Base-by-base conservation (phyloP, 805 yeast species). In the Lachancea mirantina region DNA sequence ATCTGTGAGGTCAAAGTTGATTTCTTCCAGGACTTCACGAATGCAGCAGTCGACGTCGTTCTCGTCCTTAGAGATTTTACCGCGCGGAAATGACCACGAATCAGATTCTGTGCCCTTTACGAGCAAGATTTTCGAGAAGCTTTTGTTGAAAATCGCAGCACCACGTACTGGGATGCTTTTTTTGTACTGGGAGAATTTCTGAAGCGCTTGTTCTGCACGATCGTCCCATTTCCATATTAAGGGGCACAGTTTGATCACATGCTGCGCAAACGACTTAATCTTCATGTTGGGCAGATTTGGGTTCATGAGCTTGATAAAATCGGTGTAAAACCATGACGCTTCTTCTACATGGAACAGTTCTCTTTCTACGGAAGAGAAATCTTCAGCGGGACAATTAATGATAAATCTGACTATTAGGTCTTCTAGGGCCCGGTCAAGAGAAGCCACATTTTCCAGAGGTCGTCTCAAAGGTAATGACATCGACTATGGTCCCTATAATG, bases 321-420 rank as follows among this genome's bases (percentile, higher is more conserved):
- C 99, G 30, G 81, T 72, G 59, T 88, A 92, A 53, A 83, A 92
- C 98, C 98, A 92, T 46, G 87, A 96, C 2, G 98, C 98, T 58
- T 92, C 97, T 64, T 92, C 99, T 25, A 92, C 78, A 55, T 88
- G 95, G 62, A 92, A 92, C 50, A 87, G 74, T 16, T 88, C 81
- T 51, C 98, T 69, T 52, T 74, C 60, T 8, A 52, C 55, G 26
- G 56, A 50, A 1, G 92, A 75, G 32, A 89, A 62, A 56, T 92
- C 98, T 50, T 89, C 96, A 4, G 76, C 74, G 7, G 98, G 97
- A 32, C 88, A 83, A 64, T 92, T 92, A 37, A 88, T 73, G 30
- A 94, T 78, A 52, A 92, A 92, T 41, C 98, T 67, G 31, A 84
- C 97, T 11, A 85, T 67, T 21, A 92, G 65, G 54, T 92, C 98